Conservation (phyloP, 306 rosid genomes). For the Sicyos baderoa region DNA sequence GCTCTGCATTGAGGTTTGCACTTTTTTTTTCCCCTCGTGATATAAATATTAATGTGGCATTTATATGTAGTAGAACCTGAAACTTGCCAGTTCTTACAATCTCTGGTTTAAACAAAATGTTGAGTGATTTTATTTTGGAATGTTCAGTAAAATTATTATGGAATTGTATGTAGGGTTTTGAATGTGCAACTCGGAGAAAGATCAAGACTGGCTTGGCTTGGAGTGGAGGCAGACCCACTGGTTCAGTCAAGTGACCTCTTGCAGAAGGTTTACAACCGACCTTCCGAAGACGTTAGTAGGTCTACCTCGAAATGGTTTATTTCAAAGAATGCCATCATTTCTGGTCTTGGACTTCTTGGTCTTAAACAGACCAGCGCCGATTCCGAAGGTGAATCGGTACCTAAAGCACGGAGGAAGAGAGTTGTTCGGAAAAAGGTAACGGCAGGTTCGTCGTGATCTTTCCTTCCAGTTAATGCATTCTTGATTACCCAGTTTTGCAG, state of each 20-base stretch:
- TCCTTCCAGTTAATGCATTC: slow-evolving; percentile 8
- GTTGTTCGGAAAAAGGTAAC: slow-evolving; percentile 79
- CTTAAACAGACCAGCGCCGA: slow-evolving; percentile 57
- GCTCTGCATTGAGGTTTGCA: slow-evolving; percentile 74
- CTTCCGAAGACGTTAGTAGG: slow-evolving; percentile 43
- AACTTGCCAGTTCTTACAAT: not conserved
- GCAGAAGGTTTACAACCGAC: slow-evolving; percentile 66
- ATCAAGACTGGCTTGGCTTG: slow-evolving; percentile 91
- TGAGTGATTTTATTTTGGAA: not conserved
- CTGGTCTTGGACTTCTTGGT: slow-evolving; percentile 97
- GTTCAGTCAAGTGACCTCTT: slow-evolving; percentile 64
- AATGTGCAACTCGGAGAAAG: slow-evolving; percentile 85
- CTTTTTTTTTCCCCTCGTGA: not conserved
- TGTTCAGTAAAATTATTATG: slow-evolving; percentile 4
- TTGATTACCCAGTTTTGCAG: slow-evolving; percentile 20
- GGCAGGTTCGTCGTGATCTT: slow-evolving; percentile 44
- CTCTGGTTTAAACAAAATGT: slow-evolving; percentile 1
- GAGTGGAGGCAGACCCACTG: slow-evolving; percentile 89
- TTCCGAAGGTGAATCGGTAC: slow-evolving; percentile 48
- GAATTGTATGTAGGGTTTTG: slow-evolving; percentile 49
- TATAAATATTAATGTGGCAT: not conserved
- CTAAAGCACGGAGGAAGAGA: slow-evolving; percentile 77
- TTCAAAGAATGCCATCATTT: slow-evolving; percentile 78
- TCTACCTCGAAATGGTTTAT: slow-evolving; percentile 87
- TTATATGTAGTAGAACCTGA: not conserved